A percentile compares a stretch with the other conserved stretches of the same genome.
These are phyloP conservation scores for Cucumis melo DNA, from an alignment of 306 rosid species.

Conservation along the genomic window DNA sequence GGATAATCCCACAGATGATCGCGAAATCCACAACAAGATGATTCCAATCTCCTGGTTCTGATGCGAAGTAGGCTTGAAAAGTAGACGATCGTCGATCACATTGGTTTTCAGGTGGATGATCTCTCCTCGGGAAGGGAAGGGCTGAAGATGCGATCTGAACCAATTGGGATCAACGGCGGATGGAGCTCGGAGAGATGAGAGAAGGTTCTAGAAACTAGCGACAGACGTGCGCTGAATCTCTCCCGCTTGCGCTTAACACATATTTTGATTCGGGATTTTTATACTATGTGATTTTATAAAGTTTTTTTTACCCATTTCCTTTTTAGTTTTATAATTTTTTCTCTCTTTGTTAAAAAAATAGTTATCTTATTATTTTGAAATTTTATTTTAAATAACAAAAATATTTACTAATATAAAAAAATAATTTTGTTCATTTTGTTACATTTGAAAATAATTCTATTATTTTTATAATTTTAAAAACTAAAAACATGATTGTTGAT, in stretches of 20 bases:
- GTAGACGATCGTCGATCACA: not conserved
- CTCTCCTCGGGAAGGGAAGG: not conserved
- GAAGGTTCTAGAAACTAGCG: not conserved
- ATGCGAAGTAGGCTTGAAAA: not conserved
- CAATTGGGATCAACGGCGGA: slow-evolving; percentile 3
- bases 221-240: not conserved
- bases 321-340: too few relatives aligned
- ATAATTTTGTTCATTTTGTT: too few relatives aligned
- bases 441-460: too few relatives aligned
- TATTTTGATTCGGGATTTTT: not conserved
- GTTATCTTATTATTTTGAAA: too few relatives aligned
- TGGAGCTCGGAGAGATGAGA: not conserved
- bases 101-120: slow-evolving; percentile 1
- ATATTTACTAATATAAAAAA: too few relatives aligned
- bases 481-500: too few relatives aligned
- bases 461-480: too few relatives aligned
- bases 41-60: not conserved
- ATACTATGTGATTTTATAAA: too few relatives aligned
- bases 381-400: too few relatives aligned
- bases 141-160: slow-evolving; percentile 4
- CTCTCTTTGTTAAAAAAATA: too few relatives aligned
- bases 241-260: not conserved
- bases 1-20: not conserved
- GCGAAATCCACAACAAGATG: not conserved
- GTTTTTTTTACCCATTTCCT: not conserved